Percentiles rank a stretch among this genome's conserved stretches.
These are phyloP conservation scores for Penicillium longicatenatum DNA, from an alignment of 495 filamentous ascomycete genomes.

Conservation along the genomic window DNA sequence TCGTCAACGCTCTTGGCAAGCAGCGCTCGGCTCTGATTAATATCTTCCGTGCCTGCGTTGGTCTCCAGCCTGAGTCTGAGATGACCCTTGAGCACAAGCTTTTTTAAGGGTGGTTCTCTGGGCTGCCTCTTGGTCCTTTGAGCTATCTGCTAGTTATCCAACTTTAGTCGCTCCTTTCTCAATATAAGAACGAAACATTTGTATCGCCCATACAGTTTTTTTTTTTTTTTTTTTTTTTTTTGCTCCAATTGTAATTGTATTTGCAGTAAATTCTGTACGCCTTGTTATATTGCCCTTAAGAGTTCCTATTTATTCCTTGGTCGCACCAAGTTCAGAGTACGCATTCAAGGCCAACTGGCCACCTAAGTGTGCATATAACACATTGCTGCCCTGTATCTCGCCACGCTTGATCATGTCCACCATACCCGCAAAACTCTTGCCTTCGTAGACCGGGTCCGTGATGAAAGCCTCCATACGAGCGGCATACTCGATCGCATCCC, in stretches of 20 bases:
- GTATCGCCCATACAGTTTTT: not conserved
- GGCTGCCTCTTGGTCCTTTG: not conserved
- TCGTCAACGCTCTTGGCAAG: constrained; percentile 95
- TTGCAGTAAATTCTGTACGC: no score
- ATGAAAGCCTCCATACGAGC: constrained; percentile 65
- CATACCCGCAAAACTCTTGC: constrained; percentile 67
- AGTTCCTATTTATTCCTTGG: constrained; percentile 16
- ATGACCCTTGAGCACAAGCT: constrained; percentile 99
- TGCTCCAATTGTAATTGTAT: not conserved
- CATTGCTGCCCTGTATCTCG: constrained; percentile 57
- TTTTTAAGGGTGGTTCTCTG: not conserved
- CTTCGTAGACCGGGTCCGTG: constrained; percentile 69
- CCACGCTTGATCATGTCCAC: constrained; percentile 60
- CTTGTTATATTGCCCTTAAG: not conserved
- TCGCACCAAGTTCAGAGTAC: constrained; percentile 43
- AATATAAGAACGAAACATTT: not conserved
- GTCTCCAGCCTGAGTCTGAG: constrained; percentile 95
- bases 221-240: no score
- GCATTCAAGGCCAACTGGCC: constrained; percentile 65
- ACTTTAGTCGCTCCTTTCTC: constrained; percentile 41
- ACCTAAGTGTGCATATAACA: constrained; percentile 65
- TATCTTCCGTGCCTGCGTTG: constrained; percentile 98
- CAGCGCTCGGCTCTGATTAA: constrained; percentile 93
- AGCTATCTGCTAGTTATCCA: constrained; percentile 13
- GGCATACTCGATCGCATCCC: constrained; percentile 62